Percentiles rank a stretch among this genome's conserved stretches.
These are phyloP conservation scores for Fraxinus albicans DNA, from an alignment of 305 asterid species.

Conservation along the genomic window DNA sequence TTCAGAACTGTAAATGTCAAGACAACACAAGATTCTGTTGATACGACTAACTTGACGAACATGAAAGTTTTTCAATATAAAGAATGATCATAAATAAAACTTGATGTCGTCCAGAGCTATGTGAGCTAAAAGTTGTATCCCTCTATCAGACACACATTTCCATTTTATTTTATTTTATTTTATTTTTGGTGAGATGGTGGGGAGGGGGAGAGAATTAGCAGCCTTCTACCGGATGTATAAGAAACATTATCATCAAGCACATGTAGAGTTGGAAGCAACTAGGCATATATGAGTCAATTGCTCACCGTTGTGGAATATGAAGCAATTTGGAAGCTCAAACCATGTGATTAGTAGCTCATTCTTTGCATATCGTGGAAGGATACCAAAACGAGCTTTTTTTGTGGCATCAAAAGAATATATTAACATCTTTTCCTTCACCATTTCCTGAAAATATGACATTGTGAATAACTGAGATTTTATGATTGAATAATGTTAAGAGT, in stretches of 20 bases:
- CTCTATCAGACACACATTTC: not conserved
- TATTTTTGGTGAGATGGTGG: not conserved
- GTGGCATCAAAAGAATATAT: constrained; percentile 68
- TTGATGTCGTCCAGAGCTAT: not conserved
- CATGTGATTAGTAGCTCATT: constrained; percentile 77
- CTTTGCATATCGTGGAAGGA: constrained; percentile 87
- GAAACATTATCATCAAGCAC: not conserved
- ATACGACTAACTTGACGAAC: not conserved
- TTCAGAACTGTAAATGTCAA: not conserved
- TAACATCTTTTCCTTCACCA: constrained; percentile 76
- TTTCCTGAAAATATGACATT: constrained; percentile 59
- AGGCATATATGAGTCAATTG: constrained; percentile 16
- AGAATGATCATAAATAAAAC: not conserved
- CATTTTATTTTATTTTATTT: too few species aligned
- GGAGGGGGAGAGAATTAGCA: not conserved
- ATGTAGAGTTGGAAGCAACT: not conserved
- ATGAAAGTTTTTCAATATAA: not conserved
- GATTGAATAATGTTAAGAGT: not conserved
- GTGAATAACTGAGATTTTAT: constrained; percentile 7
- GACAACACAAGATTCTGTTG: not conserved
- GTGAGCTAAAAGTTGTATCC: not conserved
- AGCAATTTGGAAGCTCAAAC: constrained; percentile 98
- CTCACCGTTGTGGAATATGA: constrained; percentile 93
- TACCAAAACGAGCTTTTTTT: constrained; percentile 86
- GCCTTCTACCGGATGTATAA: not conserved